These are phyloP conservation scores for Penicillium sp. DNA, from an alignment of 2,329 filamentous ascomycete genomes.

Conservation along the genomic window DNA sequence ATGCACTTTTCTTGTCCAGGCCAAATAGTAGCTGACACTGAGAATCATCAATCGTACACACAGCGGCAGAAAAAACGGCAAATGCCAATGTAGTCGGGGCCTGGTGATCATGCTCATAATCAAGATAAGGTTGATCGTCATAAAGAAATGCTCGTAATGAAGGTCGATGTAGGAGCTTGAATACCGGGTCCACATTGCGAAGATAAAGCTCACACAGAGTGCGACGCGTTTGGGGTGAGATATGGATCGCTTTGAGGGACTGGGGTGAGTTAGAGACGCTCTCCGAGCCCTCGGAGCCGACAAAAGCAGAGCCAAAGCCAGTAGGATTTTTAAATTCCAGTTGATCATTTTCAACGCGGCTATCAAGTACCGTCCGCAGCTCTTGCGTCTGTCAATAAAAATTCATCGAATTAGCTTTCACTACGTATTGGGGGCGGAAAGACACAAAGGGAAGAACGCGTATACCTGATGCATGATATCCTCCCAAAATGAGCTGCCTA, in stretches of 20 bases:
- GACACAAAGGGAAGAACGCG: neutral
- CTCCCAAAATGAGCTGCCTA: constrained; percentile 27
- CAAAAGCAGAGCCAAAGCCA: constrained; percentile 11
- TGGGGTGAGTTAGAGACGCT: constrained; percentile 10
- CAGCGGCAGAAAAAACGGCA: constrained; percentile 29
- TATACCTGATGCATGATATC: constrained; percentile 28
- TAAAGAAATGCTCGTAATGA: constrained; percentile 27
- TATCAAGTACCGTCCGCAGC: constrained; percentile 22
- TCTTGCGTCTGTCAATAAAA: constrained; percentile 15
- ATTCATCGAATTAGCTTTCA: constrained; percentile 1
- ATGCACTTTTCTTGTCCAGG: constrained; percentile 14
- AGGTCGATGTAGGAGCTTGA: constrained; percentile 34
- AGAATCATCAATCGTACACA: constrained; percentile 24
- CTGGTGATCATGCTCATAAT: constrained; percentile 29
- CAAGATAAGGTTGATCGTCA: constrained; percentile 28
- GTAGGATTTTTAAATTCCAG: constrained; percentile 1
- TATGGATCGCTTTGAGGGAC: constrained; percentile 3
- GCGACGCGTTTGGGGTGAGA: constrained; percentile 13
- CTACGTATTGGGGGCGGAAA: neutral
- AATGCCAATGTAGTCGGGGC: constrained; percentile 26
- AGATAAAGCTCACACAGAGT: constrained; percentile 28
- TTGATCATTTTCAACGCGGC: constrained; percentile 18
- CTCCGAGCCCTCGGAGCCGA: constrained; percentile 20
- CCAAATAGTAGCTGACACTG: constrained; percentile 25
- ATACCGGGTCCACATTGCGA: constrained; percentile 31